Evolutionary conservation across 139 green algal species (phyloP).

Genomic region (Auxenochlorella pyrenoidosa): DNA sequence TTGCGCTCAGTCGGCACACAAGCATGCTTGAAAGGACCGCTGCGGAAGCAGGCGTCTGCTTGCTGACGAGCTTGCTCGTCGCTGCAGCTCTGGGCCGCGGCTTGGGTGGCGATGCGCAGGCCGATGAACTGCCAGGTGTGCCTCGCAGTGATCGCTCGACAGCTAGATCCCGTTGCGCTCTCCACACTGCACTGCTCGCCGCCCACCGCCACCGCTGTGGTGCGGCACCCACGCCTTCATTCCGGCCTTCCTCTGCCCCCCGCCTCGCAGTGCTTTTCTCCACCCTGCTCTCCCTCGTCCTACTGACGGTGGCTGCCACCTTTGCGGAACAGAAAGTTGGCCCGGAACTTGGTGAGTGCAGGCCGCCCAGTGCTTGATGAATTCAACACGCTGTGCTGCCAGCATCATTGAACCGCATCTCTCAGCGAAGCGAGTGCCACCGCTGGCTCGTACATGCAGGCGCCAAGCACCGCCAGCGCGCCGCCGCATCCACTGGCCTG

Average conservation of each 20-base stretch:
- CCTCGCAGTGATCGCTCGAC: too few relatives aligned
- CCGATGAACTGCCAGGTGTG: neutral
- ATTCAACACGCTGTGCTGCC: neutral
- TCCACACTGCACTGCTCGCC: neutral
- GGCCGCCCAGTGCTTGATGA: neutral
- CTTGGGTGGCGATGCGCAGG: neutral
- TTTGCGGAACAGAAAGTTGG: neutral
- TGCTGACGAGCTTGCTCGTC: neutral
- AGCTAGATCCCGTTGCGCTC: neutral
- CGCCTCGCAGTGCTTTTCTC: neutral
- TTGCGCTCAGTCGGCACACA: neutral
- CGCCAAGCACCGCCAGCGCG: neutral
- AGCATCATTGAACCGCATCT: too few relatives aligned
- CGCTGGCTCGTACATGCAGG: neutral
- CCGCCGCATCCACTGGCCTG: constrained; percentile 14
- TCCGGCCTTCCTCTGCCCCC: neutral
- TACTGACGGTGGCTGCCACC: neutral
- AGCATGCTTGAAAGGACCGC: neutral
- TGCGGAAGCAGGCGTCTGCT: constrained; percentile 4
- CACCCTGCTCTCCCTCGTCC: neutral
- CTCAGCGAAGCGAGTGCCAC: too few relatives aligned
- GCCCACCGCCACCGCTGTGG: neutral
- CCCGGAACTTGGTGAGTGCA: neutral
- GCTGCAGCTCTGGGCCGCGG: neutral
- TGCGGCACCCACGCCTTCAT: neutral